Conservation (phyloP, 140 eudicot genomes). For the Stevia rebaudiana region DNA sequence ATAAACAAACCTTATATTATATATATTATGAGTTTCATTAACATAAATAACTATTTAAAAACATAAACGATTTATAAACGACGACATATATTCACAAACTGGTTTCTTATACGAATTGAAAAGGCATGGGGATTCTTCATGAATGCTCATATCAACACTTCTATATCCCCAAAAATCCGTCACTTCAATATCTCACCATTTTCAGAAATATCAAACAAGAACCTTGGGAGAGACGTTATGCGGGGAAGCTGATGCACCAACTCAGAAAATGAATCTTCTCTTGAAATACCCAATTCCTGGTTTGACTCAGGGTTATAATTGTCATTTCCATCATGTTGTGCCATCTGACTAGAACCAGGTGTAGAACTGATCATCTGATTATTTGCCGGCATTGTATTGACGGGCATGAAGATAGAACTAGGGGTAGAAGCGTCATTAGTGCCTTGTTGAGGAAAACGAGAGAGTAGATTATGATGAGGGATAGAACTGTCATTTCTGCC, state of each 20-base stretch:
- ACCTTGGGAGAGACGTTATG: constrained; percentile 60
- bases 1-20: neutral
- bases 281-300: constrained; percentile 34
- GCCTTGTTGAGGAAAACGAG: neutral
- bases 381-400: constrained; percentile 5
- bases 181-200: constrained; percentile 44
- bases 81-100: constrained; percentile 1
- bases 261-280: constrained; percentile 65
- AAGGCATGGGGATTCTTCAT: constrained; percentile 26
- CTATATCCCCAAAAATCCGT: constrained; percentile 27
- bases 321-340: constrained; percentile 29
- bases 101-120: neutral
- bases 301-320: constrained; percentile 21
- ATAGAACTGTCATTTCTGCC: constrained; percentile 16
- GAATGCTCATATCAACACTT: constrained; percentile 37
- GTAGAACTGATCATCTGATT: constrained; percentile 7
- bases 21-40: constrained; percentile 7
- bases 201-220: constrained; percentile 56
- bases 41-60: constrained; percentile 10
- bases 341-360: constrained; percentile 26
- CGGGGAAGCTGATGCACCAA: constrained; percentile 62
- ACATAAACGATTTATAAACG: constrained; percentile 17
- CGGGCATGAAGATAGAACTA: constrained; percentile 4
- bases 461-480: too few relatives aligned
- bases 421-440: constrained; percentile 12